Conservation (phyloP, 148 eudicot species). For the Suaeda aralocaspica region DNA sequence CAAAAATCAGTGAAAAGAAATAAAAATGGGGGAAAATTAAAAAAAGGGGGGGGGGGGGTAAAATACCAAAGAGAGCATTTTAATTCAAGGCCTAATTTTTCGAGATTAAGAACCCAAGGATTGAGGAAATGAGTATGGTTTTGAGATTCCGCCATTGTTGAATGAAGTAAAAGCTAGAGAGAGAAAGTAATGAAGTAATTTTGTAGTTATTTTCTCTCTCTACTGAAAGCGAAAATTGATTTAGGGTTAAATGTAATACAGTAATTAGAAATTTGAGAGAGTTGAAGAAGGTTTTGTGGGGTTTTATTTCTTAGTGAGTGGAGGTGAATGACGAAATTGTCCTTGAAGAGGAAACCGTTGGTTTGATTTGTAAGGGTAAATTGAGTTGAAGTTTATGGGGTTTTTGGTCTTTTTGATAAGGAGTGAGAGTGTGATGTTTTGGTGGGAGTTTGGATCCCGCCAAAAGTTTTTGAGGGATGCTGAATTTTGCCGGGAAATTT, state of each 20-base stretch:
- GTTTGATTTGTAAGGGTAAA: not conserved
- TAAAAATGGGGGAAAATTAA: not conserved
- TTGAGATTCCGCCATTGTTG: slow-evolving; percentile 50
- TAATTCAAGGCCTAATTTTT: slow-evolving; percentile 82
- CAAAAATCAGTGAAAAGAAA: not conserved
- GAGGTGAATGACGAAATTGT: not conserved
- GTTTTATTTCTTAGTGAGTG: not conserved
- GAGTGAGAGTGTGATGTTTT: no score
- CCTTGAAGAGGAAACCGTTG: slow-evolving; percentile 7
- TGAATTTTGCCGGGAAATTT: slow-evolving; percentile 18
- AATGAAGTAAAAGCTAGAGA: not conserved
- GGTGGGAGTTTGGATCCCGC: slow-evolving; percentile 14
- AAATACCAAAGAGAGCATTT: slow-evolving; percentile 79
- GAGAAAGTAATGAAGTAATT: not conserved
- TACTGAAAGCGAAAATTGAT: not conserved
- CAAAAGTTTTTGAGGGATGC: not conserved
- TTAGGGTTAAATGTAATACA: not conserved
- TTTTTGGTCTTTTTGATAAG: slow-evolving; percentile 5
- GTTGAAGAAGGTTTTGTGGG: not conserved
- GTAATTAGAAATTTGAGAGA: no score
- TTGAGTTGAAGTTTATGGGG: not conserved
- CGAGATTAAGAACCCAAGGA: slow-evolving; percentile 70
- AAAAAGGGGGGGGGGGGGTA: not conserved
- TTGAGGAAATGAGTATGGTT: slow-evolving; percentile 43
- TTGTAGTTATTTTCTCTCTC: slow-evolving; percentile 1